Evolutionary conservation across 805 yeast species (phyloP).

Genomic region (Komagataella kurtzmanii): DNA sequence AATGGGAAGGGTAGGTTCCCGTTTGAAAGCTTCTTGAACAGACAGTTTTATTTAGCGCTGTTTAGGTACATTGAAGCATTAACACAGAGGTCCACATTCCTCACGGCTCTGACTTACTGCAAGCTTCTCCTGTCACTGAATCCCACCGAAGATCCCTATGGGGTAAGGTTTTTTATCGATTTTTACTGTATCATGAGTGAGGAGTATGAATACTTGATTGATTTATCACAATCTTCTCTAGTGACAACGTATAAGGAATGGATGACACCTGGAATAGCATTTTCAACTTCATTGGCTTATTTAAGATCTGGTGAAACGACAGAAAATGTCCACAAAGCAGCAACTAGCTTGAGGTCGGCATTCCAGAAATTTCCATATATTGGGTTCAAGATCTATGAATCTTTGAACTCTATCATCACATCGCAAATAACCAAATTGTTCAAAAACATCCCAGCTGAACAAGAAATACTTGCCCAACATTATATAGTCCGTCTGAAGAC

Average conservation of each 20-base stretch:
- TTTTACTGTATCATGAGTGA: constrained; percentile 57
- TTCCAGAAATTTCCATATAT: constrained; percentile 44
- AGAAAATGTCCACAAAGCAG: constrained; percentile 28
- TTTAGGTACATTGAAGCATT: constrained; percentile 60
- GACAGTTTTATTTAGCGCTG: constrained; percentile 63
- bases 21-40: constrained; percentile 57
- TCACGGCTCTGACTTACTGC: constrained; percentile 66
- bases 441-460: not conserved
- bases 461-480: constrained; percentile 13
- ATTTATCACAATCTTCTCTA: constrained; percentile 42
- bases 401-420: constrained; percentile 26
- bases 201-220: constrained; percentile 49
- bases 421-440: constrained; percentile 18
- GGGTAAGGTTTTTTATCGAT: constrained; percentile 75
- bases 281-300: constrained; percentile 53
- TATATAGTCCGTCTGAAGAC: constrained; percentile 42
- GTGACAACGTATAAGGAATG: constrained; percentile 45
- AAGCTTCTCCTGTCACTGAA: constrained; percentile 52
- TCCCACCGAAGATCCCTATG: constrained; percentile 76
- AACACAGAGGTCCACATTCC: constrained; percentile 65
- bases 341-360: constrained; percentile 31
- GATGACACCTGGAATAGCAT: constrained; percentile 62
- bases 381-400: constrained; percentile 33
- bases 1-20: constrained; percentile 57
- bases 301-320: constrained; percentile 19